These are phyloP conservation scores for Salix viminalis DNA, from an alignment of 345 rosid species.

Conservation along the genomic window DNA sequence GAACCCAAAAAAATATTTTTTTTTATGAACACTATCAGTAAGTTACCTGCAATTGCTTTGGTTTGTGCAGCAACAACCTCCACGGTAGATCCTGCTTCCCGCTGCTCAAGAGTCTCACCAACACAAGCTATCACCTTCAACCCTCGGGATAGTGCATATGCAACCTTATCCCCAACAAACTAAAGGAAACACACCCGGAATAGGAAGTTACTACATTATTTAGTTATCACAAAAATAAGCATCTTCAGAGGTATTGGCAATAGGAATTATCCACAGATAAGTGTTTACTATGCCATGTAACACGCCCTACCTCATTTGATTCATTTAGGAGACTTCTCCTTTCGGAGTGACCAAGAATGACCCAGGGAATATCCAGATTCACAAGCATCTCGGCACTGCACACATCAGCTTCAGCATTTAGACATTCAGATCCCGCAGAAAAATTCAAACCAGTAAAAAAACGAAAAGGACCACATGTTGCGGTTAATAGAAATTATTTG, in stretches of 20 bases:
- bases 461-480: background rate
- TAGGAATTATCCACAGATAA: background rate
- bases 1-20: background rate
- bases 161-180: constrained; percentile 90
- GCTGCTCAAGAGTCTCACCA: constrained; percentile 89
- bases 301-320: constrained; percentile 55
- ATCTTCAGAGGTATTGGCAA: background rate
- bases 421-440: background rate
- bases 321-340: constrained; percentile 66
- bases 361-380: constrained; percentile 80
- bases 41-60: constrained; percentile 81
- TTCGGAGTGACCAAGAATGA: constrained; percentile 92
- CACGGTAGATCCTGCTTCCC: constrained; percentile 78
- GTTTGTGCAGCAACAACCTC: constrained; percentile 90
- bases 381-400: constrained; percentile 89
- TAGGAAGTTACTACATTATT: constrained; percentile 6
- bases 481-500: background rate
- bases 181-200: constrained; percentile 23
- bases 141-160: constrained; percentile 87
- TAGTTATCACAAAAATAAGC: background rate
- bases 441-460: background rate
- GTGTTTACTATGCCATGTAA: constrained; percentile 5
- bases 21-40: background rate
- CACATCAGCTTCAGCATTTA: background rate
- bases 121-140: constrained; percentile 91